A percentile compares a stretch with the other conserved stretches of the same genome.
Evolutionary conservation across 139 green algal species (phyloP).

Genomic region (Pseudopediastrum boryanum): DNA sequence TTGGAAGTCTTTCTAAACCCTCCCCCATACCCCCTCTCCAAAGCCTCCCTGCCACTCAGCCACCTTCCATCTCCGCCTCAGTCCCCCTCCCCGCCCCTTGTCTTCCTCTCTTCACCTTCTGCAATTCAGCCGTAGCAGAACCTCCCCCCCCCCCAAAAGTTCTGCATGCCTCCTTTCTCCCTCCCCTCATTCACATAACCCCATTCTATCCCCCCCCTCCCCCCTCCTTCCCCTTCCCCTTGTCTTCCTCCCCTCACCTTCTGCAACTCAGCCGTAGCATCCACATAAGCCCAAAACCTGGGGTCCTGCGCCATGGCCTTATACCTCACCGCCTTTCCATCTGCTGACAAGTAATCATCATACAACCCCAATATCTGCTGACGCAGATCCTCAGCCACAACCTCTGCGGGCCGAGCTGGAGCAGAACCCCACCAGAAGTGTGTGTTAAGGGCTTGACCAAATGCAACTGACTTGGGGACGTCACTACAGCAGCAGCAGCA

Average conservation of each 20-base stretch:
- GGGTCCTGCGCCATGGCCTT: slow-evolving; percentile 58
- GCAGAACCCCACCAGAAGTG: slow-evolving; percentile 67
- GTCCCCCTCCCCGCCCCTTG: too few species aligned
- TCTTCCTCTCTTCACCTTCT: too few species aligned
- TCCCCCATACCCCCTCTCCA: too few species aligned
- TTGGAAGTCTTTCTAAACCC: too few species aligned
- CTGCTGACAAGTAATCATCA: slow-evolving; percentile 65
- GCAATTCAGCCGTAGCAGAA: too few species aligned
- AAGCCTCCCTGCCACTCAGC: too few species aligned
- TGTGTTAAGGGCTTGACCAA: slow-evolving; percentile 60
- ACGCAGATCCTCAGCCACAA: slow-evolving; percentile 70
- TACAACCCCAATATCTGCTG: slow-evolving; percentile 77
- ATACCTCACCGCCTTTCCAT: slow-evolving; percentile 68
- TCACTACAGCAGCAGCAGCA: too few species aligned
- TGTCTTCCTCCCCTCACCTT: slow-evolving; percentile 37
- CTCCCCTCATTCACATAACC: too few species aligned
- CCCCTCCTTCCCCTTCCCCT: background rate
- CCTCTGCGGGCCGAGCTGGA: slow-evolving; percentile 46
- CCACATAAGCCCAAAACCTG: slow-evolving; percentile 67
- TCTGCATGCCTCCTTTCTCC: too few species aligned
- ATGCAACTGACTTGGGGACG: too few species aligned
- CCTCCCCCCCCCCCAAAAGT: too few species aligned
- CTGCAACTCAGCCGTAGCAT: slow-evolving; percentile 78
- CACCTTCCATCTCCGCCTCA: too few species aligned
- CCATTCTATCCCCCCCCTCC: background rate